phyloP scores from a whole-genome alignment of 1,139 yeast genomes.

The Yamadazyma conglobata region DNA sequence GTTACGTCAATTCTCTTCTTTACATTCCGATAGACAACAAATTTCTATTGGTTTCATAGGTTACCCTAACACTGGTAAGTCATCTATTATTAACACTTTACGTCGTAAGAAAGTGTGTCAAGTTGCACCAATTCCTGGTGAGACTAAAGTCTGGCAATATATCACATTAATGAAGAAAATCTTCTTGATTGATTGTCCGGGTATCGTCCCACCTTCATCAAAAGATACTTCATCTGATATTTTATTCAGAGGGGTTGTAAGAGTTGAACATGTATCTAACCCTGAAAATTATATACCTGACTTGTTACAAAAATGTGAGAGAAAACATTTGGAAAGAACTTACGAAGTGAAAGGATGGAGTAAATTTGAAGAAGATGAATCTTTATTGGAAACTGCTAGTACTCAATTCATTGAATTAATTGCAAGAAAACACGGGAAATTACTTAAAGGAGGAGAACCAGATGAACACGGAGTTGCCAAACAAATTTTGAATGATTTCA shows the following conservation, averaged over 20 bases:
- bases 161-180: slow-evolving; percentile 95
- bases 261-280: slow-evolving; percentile 92
- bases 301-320: slow-evolving; percentile 77
- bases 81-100: slow-evolving; percentile 89
- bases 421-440: slow-evolving; percentile 90
- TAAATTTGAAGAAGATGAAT: slow-evolving; percentile 39
- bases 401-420: slow-evolving; percentile 82
- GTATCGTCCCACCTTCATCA: slow-evolving; percentile 93
- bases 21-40: slow-evolving; percentile 92
- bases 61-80: slow-evolving; percentile 96
- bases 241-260: slow-evolving; percentile 91
- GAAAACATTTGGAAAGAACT: slow-evolving; percentile 90
- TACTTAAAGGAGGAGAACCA: slow-evolving; percentile 96
- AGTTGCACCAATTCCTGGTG: slow-evolving; percentile 99
- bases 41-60: slow-evolving; percentile 97
- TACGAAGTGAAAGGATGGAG: slow-evolving; percentile 94
- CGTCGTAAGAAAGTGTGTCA: slow-evolving; percentile 93
- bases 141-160: slow-evolving; percentile 98
- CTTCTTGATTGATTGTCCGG: slow-evolving; percentile 95
- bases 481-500: slow-evolving; percentile 87
- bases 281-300: slow-evolving; percentile 97
- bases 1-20: slow-evolving; percentile 84
- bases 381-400: slow-evolving; percentile 49
- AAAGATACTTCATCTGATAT: slow-evolving; percentile 93
- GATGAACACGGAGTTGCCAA: slow-evolving; percentile 93